These are phyloP conservation scores for Cryptococcus sp. DNA, from an alignment of 1,284 basidiomycete genomes.

Conservation along the genomic window DNA sequence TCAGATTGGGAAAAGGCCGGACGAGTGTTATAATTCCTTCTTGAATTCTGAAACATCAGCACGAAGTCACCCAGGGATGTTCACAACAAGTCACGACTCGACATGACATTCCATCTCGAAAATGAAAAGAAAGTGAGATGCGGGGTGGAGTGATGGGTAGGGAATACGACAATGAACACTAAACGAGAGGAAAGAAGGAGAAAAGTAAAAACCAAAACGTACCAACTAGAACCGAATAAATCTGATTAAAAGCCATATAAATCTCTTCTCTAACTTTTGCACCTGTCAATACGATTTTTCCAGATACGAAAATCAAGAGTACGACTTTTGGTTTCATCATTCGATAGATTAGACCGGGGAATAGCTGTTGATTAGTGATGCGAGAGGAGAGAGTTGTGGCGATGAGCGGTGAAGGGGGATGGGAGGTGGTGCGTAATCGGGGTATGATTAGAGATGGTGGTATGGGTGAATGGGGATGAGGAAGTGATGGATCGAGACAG, in stretches of 20 bases:
- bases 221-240: constrained; percentile 80
- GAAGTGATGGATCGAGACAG: too few relatives aligned
- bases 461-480: too few relatives aligned
- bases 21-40: background rate
- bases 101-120: too few relatives aligned
- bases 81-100: background rate
- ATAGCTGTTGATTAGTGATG: too few relatives aligned
- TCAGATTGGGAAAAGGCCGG: background rate
- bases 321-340: constrained; percentile 99
- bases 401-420: too few relatives aligned
- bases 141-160: too few relatives aligned
- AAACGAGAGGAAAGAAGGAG: too few relatives aligned
- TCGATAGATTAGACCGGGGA: constrained; percentile 98
- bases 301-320: constrained; percentile 95
- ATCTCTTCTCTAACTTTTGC: constrained; percentile 99
- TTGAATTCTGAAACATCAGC: background rate
- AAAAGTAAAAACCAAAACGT: constrained; percentile 11
- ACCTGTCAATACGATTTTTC: constrained; percentile 98
- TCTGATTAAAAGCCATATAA: constrained; percentile 98
- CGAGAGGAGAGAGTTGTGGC: too few relatives aligned
- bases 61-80: background rate
- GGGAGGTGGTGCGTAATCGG: too few relatives aligned
- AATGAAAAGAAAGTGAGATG: too few relatives aligned
- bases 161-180: too few relatives aligned
- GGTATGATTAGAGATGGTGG: too few relatives aligned